Conservation (phyloP, 2,329 filamentous ascomycete genomes). For the Aspergillus niger region DNA sequence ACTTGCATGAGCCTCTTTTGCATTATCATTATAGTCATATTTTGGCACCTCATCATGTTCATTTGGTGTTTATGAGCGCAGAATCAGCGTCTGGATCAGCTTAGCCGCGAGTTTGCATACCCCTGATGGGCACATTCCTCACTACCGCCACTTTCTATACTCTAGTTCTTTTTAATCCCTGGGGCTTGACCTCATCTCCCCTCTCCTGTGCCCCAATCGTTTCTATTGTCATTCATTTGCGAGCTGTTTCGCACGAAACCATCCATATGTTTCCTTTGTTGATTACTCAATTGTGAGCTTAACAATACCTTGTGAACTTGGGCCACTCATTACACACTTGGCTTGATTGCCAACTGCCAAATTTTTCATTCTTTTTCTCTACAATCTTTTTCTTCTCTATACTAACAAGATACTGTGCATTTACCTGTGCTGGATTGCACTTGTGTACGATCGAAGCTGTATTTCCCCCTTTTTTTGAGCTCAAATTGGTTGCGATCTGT, state of each 20-base stretch:
- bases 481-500: background rate
- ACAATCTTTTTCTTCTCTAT: background rate
- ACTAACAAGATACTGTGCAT: background rate
- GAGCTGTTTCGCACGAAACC: slow-evolving; percentile 20
- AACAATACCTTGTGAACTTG: slow-evolving; percentile 12
- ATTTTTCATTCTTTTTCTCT: background rate
- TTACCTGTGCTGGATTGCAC: background rate
- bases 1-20: slow-evolving; percentile 5
- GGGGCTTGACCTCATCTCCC: slow-evolving; percentile 13
- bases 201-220: slow-evolving; percentile 17
- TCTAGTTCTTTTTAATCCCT: slow-evolving; percentile 14
- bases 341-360: slow-evolving; percentile 8
- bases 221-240: slow-evolving; percentile 19
- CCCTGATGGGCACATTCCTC: slow-evolving; percentile 2
- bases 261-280: slow-evolving; percentile 27
- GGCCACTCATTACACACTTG: slow-evolving; percentile 21
- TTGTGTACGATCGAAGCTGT: slow-evolving; percentile 15
- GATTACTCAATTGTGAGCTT: slow-evolving; percentile 18
- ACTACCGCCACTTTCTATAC: slow-evolving; percentile 7
- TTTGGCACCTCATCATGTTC: background rate
- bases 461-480: slow-evolving; percentile 2
- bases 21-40: background rate
- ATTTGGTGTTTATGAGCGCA: slow-evolving; percentile 7
- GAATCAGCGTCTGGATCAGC: slow-evolving; percentile 5
- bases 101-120: background rate